Evolutionary conservation across 2,329 filamentous ascomycete species (phyloP).

Genomic region (Didymella arachidicola): DNA sequence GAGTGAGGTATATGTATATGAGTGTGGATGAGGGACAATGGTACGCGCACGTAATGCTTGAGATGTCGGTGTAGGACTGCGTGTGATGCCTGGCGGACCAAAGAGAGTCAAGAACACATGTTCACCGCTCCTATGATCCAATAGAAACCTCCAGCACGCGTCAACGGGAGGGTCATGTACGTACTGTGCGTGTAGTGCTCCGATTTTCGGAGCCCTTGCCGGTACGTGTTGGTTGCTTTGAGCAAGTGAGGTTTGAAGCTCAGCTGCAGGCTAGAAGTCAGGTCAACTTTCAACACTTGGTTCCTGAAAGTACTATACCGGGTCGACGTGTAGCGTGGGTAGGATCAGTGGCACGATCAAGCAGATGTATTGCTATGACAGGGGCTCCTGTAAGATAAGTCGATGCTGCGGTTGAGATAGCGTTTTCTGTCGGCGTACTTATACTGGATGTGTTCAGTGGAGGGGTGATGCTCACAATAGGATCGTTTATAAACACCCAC

Average conservation of each 20-base stretch:
- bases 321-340: neutral
- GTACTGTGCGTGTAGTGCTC: conserved; percentile 5
- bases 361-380: neutral
- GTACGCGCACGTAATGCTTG: neutral
- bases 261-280: neutral
- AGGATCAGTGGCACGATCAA: neutral
- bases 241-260: conserved; percentile 1
- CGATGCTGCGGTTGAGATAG: neutral
- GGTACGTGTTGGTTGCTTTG: neutral
- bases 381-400: neutral
- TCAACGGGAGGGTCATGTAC: conserved; percentile 4
- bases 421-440: neutral
- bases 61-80: conserved; percentile 7
- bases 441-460: neutral
- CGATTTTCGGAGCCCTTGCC: neutral
- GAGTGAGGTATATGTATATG: neutral
- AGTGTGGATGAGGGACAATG: neutral
- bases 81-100: conserved; percentile 2
- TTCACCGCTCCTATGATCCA: conserved; percentile 7
- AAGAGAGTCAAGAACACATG: neutral
- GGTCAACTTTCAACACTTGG: neutral
- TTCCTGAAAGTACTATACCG: neutral
- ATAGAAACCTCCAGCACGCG: neutral
- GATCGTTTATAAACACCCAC: neutral
- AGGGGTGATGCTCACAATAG: neutral